A percentile compares a stretch with the other conserved stretches of the same genome.
These are phyloP conservation scores for Zalerion maritima DNA, from an alignment of 495 filamentous ascomycete genomes.

Conservation along the genomic window DNA sequence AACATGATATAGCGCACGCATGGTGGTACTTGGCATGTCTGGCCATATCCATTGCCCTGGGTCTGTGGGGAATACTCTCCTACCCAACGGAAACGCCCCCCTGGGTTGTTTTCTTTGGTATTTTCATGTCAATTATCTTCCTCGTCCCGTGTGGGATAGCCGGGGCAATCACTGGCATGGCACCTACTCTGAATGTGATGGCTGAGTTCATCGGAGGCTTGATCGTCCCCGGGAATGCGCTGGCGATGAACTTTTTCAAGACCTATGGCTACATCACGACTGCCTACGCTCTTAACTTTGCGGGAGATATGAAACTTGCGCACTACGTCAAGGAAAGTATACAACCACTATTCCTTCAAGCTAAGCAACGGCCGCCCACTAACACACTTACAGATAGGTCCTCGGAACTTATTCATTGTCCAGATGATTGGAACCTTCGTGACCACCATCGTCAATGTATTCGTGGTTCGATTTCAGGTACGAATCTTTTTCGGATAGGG, in stretches of 20 bases:
- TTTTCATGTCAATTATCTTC: slow-evolving; percentile 27
- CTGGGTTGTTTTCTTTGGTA: slow-evolving; percentile 26
- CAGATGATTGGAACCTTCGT: slow-evolving; percentile 29
- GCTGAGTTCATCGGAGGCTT: slow-evolving; percentile 32
- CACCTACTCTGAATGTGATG: slow-evolving; percentile 27
- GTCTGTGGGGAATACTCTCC: slow-evolving; percentile 19
- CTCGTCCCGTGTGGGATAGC: slow-evolving; percentile 29
- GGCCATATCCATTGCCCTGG: slow-evolving; percentile 17
- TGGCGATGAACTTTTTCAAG: slow-evolving; percentile 32
- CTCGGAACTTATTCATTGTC: slow-evolving; percentile 25
- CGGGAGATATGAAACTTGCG: slow-evolving; percentile 26
- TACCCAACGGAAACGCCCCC: slow-evolving; percentile 28
- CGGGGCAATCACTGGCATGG: slow-evolving; percentile 26
- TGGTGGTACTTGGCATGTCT: slow-evolving; percentile 27
- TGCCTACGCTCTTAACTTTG: slow-evolving; percentile 24
- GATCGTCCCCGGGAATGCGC: slow-evolving; percentile 23
- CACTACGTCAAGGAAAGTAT: slow-evolving; percentile 24
- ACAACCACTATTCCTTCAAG: no score
- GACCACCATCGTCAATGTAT: slow-evolving; percentile 26
- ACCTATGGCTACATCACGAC: slow-evolving; percentile 29
- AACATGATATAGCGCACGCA: slow-evolving; percentile 15
- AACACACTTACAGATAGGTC: slow-evolving; percentile 21
- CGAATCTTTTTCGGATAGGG: no score
- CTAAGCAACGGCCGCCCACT: no score
- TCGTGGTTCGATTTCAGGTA: slow-evolving; percentile 27